Evolutionary conservation across 2,329 filamentous ascomycete genomes (phyloP).

Genomic region (Aspergillus sp.): DNA sequence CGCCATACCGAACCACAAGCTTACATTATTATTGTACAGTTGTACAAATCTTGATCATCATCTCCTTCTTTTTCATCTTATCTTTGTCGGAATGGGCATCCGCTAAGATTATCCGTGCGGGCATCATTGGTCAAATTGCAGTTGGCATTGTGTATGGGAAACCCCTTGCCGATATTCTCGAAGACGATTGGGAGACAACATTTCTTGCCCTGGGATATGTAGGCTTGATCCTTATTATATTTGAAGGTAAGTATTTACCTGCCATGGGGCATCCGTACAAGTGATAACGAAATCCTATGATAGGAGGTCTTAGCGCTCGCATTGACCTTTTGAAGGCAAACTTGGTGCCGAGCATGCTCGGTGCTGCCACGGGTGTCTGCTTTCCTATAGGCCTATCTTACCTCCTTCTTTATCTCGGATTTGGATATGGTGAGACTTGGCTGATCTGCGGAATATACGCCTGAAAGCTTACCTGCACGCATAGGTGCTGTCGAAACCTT

Average conservation of each 20-base stretch:
- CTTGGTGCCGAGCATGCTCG: conserved; percentile 44
- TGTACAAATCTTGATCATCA: conserved; percentile 43
- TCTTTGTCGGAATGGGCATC: conserved; percentile 46
- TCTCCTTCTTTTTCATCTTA: conserved; percentile 49
- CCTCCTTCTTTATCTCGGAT: conserved; percentile 47
- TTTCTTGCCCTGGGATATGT: conserved; percentile 52
- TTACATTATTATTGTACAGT: conserved; percentile 29
- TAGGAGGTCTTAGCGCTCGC: conserved; percentile 39
- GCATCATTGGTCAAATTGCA: conserved; percentile 51
- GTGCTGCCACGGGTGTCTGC: conserved; percentile 48
- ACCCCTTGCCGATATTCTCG: conserved; percentile 49
- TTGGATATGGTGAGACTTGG: conserved; percentile 38
- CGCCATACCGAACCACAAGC: neutral
- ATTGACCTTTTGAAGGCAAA: conserved; percentile 51
- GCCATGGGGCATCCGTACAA: conserved; percentile 24
- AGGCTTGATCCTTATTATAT: conserved; percentile 52
- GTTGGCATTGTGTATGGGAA: conserved; percentile 52
- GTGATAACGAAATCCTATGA: neutral
- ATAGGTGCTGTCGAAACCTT: conserved; percentile 35
- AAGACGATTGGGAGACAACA: conserved; percentile 46
- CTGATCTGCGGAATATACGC: neutral
- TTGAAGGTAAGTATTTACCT: conserved; percentile 36
- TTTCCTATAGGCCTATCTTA: conserved; percentile 51
- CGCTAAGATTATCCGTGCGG: conserved; percentile 45
- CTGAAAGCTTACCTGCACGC: no score